Evolutionary conservation across 768 basidiomycete species (phyloP), one percentile per base, ranked within the genome.

Genomic region (Hemileccinum impolitum): DNA sequence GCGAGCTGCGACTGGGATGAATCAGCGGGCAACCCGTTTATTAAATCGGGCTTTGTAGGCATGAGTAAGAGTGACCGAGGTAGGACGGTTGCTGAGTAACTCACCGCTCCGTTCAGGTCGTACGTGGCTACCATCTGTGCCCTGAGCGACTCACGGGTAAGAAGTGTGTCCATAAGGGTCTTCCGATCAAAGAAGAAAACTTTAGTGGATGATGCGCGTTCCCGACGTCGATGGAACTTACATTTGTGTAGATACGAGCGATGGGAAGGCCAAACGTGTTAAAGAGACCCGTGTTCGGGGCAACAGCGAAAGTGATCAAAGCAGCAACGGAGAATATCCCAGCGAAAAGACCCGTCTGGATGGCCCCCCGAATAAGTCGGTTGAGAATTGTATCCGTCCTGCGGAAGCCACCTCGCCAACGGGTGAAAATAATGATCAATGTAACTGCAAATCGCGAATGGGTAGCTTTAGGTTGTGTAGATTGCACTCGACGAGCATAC

Each of bases 311-410:
- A 0, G 65, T 55, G 37, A 78, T 70, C 25, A 81, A 57, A 57
- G 79, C 77, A 1, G 68, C 75, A 25, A 79, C 52, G 7, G 78
- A 76, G 43, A 81, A 78, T 1, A 77, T 62, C 0, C 75, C 73
- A 9, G 73, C 75, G 50, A 80, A 79, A 6, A 77, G 52, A 36
- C 79, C 78, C 6, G 79, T 80, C 53, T 79, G 77, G 28, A 81
- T 61, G 11, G 78, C 76, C 18, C 78, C 77, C 41, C 76, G 75
- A 50, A 80, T 79, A 8, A 81, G 65, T 23, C 76, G 74, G 51
- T 77, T 76, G 56, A 80, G 74, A 45, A 79, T 70, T 0, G 70
- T 75, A 55, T 82, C 78, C 3, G 75, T 81, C 53, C 66, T 72
- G 14, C 63, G 66, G 61, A 79, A 76, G 15, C 80, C 79, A 15